Percentiles rank a stretch among this genome's conserved stretches.
These are phyloP conservation scores for Botrytis medusae DNA, from an alignment of 2,329 filamentous ascomycete genomes.

Conservation along the genomic window DNA sequence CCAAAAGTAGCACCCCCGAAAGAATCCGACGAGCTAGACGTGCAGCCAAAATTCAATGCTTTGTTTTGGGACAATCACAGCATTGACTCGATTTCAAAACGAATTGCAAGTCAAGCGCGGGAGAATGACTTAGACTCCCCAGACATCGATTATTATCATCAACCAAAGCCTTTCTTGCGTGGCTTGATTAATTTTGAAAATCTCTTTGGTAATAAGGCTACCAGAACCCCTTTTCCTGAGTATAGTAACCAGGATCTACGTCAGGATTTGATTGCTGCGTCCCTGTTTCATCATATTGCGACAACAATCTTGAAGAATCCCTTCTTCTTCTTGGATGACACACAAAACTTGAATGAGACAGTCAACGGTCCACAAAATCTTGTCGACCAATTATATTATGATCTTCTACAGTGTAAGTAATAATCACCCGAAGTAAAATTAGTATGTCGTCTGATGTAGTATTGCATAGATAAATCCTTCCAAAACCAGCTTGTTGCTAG, in stretches of 20 bases:
- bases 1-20: not conserved
- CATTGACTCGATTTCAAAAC: not conserved
- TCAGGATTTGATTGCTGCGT: conserved; percentile 3
- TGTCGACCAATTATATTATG: not conserved
- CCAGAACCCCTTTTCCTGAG: not conserved
- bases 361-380: not conserved
- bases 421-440: not conserved
- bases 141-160: not conserved
- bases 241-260: not conserved
- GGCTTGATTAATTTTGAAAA: not conserved
- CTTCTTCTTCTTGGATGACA: not conserved
- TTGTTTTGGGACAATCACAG: not conserved
- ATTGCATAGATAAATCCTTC: not conserved
- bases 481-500: not conserved
- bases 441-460: not conserved
- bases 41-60: not conserved
- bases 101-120: not conserved
- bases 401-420: not conserved
- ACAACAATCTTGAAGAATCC: not conserved
- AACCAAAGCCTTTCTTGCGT: not conserved
- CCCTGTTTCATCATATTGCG: conserved; percentile 4
- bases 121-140: not conserved
- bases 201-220: not conserved
- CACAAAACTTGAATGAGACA: not conserved
- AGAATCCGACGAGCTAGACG: not conserved